Evolutionary conservation across 345 rosid genomes (phyloP), one percentile per base, ranked within the genome.

Genomic region (Anastatica hierochuntica): DNA sequence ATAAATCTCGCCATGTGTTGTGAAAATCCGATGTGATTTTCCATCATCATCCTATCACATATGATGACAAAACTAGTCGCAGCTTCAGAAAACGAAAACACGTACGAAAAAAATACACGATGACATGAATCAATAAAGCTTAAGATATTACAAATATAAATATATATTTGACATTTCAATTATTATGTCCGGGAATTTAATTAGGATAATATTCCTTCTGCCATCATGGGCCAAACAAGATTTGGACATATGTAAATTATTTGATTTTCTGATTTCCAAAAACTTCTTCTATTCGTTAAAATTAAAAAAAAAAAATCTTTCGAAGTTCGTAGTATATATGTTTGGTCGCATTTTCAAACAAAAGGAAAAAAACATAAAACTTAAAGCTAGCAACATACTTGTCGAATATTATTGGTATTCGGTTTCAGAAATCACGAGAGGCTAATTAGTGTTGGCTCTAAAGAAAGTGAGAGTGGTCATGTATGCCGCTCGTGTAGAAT

Each of bases 261-360:
- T 55, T n/a, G 23, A 52, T 14, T 23, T 53, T 8, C 9, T 52
- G 3, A 7, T 38, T 38, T 24, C 20, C 44, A 24, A 17, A 20
- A 43, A 42, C 14, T 33, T 23, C 17, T 34, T 43, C 36, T n/a
- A n/a, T n/a, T n/a, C n/a, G n/a, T n/a, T n/a, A 20, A 33, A 33
- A 18, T 56, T 39, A 19, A 49, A 34, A 12, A 14, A n/a, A n/a
- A n/a, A n/a, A n/a, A n/a, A n/a, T n/a, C n/a, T n/a, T n/a, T n/a
- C n/a, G n/a, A n/a, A n/a, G n/a, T n/a, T n/a, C n/a, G n/a, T n/a
- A n/a, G n/a, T n/a, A n/a, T n/a, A n/a, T 6, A 24, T 20, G 57
- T 16, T 51, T 42, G 66, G 51, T 61, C 66, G 13, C 51, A 61
- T 42, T 61, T 61, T 33, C 50, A 42, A 47, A 51, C 43, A 50